A percentile compares a stretch with the other conserved stretches of the same genome.
phyloP scores from a whole-genome alignment of 768 basidiomycete species.

The Glaciozyma antarctica region DNA sequence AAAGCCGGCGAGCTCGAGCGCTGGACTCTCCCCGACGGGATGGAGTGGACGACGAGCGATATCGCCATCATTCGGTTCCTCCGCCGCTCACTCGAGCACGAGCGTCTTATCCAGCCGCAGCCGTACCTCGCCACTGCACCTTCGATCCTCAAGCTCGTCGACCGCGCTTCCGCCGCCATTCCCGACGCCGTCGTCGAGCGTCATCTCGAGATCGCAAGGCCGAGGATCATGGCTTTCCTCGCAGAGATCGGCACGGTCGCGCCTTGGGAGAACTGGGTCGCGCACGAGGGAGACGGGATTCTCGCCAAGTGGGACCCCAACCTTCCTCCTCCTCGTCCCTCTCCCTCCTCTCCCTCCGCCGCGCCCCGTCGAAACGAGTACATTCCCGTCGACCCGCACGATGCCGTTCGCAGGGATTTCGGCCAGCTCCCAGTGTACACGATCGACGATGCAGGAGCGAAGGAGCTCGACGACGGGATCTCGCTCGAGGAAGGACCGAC shows the following conservation, averaged over 20 bases:
- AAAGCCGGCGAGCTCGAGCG: not conserved
- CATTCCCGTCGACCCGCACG: constrained; percentile 51
- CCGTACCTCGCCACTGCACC: constrained; percentile 52
- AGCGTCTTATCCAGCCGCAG: constrained; percentile 48
- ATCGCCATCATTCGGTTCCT: constrained; percentile 36
- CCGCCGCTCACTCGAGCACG: constrained; percentile 34
- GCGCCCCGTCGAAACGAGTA: not conserved
- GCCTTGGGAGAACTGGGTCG: constrained; percentile 67
- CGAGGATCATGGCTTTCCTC: constrained; percentile 43
- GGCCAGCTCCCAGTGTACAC: constrained; percentile 71
- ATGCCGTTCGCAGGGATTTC: constrained; percentile 73
- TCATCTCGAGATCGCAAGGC: not conserved
- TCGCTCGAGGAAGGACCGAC: constrained; percentile 60
- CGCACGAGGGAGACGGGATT: constrained; percentile 37
- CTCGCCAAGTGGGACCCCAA: not conserved
- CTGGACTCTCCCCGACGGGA: not conserved
- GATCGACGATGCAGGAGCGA: constrained; percentile 66
- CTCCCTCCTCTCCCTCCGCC: not conserved
- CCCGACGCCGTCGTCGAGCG: constrained; percentile 14
- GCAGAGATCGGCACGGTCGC: constrained; percentile 63
- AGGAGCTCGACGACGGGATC: constrained; percentile 89
- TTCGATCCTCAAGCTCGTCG: constrained; percentile 53
- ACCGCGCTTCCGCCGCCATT: constrained; percentile 33
- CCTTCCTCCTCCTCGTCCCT: not conserved
- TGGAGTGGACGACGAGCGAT: constrained; percentile 34